These are phyloP conservation scores for Serendipita indica DNA, from an alignment of 768 basidiomycete species.

Conservation along the genomic window DNA sequence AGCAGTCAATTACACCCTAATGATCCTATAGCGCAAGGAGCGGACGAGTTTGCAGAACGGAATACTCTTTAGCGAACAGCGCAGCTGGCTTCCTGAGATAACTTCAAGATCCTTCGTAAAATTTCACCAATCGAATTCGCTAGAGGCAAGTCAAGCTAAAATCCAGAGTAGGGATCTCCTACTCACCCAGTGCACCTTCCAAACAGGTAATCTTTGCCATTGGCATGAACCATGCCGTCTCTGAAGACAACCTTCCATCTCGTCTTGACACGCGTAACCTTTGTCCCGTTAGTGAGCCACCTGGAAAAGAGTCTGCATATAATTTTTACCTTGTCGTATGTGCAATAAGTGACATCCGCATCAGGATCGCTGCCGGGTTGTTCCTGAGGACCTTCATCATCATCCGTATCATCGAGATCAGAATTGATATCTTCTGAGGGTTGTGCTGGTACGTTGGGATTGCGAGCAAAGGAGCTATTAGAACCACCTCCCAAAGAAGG, in stretches of 20 bases:
- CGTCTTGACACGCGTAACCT: constrained; percentile 99
- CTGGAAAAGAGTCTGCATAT: constrained; percentile 2
- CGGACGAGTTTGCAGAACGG: no score
- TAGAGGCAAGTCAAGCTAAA: not conserved
- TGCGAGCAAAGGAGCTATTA: not conserved
- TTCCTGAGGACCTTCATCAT: constrained; percentile 74
- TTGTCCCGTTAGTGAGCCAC: constrained; percentile 9
- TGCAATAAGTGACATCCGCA: constrained; percentile 91
- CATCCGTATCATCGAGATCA: constrained; percentile 84
- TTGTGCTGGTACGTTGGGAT: constrained; percentile 3
- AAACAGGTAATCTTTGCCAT: constrained; percentile 95
- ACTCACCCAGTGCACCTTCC: constrained; percentile 89
- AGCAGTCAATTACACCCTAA: no score
- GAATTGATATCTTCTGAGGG: constrained; percentile 77
- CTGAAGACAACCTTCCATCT: constrained; percentile 99
- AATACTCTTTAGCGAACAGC: no score
- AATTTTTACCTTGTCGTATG: constrained; percentile 79
- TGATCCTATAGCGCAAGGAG: no score
- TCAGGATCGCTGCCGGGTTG: constrained; percentile 62
- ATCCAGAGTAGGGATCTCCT: not conserved
- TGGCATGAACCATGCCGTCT: constrained; percentile 94
- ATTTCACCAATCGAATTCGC: not conserved
- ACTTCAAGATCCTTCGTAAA: not conserved
- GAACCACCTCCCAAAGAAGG: constrained; percentile 6
- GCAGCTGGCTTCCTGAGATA: no score